These are phyloP conservation scores for Aspergillus cejpii DNA, from an alignment of 2,329 filamentous ascomycete species.

Conservation along the genomic window DNA sequence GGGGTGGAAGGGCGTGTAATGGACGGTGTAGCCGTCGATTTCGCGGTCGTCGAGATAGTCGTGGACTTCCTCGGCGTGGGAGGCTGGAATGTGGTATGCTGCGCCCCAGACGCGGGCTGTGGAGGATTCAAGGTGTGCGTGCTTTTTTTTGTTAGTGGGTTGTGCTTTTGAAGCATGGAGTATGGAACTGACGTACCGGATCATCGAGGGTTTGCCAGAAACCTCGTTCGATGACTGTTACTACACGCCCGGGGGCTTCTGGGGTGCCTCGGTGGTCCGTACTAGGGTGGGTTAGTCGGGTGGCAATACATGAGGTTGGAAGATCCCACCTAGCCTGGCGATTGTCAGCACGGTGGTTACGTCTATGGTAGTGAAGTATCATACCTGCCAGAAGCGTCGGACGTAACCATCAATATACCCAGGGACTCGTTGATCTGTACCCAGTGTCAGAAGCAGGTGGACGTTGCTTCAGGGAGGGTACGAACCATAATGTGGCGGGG, in stretches of 20 bases:
- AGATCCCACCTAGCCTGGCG: slow-evolving; percentile 28
- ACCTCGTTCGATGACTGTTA: slow-evolving; percentile 77
- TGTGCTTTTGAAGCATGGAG: background rate
- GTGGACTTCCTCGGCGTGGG: slow-evolving; percentile 71
- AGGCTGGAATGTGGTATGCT: slow-evolving; percentile 73
- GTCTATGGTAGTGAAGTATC: slow-evolving; percentile 28
- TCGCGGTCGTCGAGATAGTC: slow-evolving; percentile 92
- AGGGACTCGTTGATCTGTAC: slow-evolving; percentile 70
- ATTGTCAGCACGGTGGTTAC: background rate
- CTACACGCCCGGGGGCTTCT: slow-evolving; percentile 78
- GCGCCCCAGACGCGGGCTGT: slow-evolving; percentile 72
- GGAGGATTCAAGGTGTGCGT: slow-evolving; percentile 30
- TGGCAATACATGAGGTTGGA: background rate
- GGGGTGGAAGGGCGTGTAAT: slow-evolving; percentile 77
- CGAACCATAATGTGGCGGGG: slow-evolving; percentile 87
- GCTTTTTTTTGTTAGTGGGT: slow-evolving; percentile 19
- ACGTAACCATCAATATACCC: slow-evolving; percentile 94
- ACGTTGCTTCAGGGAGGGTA: background rate
- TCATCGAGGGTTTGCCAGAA: slow-evolving; percentile 73
- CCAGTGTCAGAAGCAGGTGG: background rate
- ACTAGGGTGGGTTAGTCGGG: slow-evolving; percentile 44
- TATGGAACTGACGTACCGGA: slow-evolving; percentile 44
- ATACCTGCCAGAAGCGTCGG: slow-evolving; percentile 93
- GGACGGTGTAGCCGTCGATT: slow-evolving; percentile 94
- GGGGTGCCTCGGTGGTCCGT: slow-evolving; percentile 93